A percentile compares a stretch with the other conserved stretches of the same genome.
Evolutionary conservation across 2,329 filamentous ascomycete species (phyloP).

Genomic region (Pyricularia pennisetigena): DNA sequence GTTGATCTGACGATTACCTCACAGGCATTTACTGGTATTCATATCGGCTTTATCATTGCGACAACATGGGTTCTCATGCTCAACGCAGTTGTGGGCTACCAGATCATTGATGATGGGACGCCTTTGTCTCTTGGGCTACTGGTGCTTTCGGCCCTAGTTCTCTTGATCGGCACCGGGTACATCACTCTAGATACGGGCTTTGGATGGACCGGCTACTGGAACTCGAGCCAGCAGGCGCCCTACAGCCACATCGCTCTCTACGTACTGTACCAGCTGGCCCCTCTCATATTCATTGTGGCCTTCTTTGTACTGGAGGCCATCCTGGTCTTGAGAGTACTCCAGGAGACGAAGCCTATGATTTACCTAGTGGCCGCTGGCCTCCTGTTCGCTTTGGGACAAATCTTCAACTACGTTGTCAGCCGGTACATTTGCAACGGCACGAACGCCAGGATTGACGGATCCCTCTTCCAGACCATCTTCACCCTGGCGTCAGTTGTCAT

Average conservation of each 20-base stretch:
- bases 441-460: conserved; percentile 78
- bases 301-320: conserved; percentile 79
- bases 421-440: conserved; percentile 81
- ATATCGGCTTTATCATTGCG: conserved; percentile 81
- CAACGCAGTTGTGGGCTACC: conserved; percentile 87
- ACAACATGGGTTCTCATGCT: conserved; percentile 86
- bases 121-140: conserved; percentile 71
- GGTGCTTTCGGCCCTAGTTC: conserved; percentile 53
- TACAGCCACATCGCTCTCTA: conserved; percentile 81
- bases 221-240: conserved; percentile 44
- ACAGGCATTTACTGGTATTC: conserved; percentile 79
- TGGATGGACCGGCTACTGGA: conserved; percentile 72
- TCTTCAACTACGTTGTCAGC: conserved; percentile 95
- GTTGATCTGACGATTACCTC: conserved; percentile 2
- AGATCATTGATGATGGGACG: conserved; percentile 89
- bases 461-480: conserved; percentile 88
- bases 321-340: conserved; percentile 76
- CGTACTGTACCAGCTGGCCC: conserved; percentile 83
- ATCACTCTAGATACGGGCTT: conserved; percentile 92
- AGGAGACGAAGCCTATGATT: conserved; percentile 86
- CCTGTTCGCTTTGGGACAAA: conserved; percentile 82
- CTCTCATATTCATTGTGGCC: conserved; percentile 77
- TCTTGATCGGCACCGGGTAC: conserved; percentile 89
- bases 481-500: conserved; percentile 73
- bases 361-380: conserved; percentile 67